Base-by-base conservation (phyloP, 2,329 filamentous ascomycete species). In the Monilinia fructicola region DNA sequence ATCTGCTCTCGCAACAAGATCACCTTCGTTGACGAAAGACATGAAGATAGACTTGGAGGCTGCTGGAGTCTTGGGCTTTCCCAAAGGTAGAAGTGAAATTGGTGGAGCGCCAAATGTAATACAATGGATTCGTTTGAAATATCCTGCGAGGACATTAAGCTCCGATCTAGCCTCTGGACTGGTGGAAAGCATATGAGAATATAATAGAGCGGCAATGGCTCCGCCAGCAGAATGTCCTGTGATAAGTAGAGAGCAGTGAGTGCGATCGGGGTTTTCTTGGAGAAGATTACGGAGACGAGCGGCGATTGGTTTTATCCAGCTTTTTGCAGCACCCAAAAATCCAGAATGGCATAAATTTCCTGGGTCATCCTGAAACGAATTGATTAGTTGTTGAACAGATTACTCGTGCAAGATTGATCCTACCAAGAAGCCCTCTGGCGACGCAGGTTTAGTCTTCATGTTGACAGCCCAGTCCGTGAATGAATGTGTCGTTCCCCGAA, bases 391-490 rank as follows among this genome's bases (percentile, higher is more conserved):
- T 16, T 54, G 11, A 31, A 14, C 0, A 48, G 10, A n/a, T 18
- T 7, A 12, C 2, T 18, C 12, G n/a, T 11, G 28, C 16, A 11
- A 2, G 9, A 3, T 11, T 65, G 7, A 4, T 69, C 78, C 74
- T 70, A 82, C 81, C 35, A 96, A 81, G 75, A 96, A 95, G 1
- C 84, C 85, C 0, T 74, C 76, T 0, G 92, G 91, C 1, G 86
- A 82, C 0, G 84, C 81, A 0, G 91, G 91, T 0, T 84, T 86
- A 1, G 85, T 85, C 60, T 90, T 86, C 64, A 95, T 83, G 76
- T 96, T 96, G 55, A 95, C 90, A 1, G 90, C 85, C 92, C 92
- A 96, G 78, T 96, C 92, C 80, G 90, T 87, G 72, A 95, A 90
- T 9, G 86, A 90, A 31, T 91, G 87, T 0, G 88, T 92, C 11